Evolutionary conservation across 371 early-diverging fungal genomes (phyloP).

Genomic region (Mucor saturninus): DNA sequence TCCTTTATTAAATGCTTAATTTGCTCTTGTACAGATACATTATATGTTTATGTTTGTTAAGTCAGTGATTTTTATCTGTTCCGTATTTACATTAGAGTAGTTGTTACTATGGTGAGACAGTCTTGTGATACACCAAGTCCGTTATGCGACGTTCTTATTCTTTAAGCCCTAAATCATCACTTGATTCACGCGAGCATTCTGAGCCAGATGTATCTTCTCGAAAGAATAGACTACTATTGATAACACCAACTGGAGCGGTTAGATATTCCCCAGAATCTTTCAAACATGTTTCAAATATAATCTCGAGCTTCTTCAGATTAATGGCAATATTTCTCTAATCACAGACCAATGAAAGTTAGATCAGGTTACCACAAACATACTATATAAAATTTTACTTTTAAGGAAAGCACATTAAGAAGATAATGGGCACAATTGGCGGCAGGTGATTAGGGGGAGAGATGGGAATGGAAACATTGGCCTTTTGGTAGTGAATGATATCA

Average conservation of each 20-base stretch:
- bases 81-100: no score
- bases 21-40: no score
- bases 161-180: conserved; percentile 20
- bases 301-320: conserved; percentile 17
- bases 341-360: conserved; percentile 20
- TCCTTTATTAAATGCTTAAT: no score
- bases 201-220: conserved; percentile 24
- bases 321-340: conserved; percentile 21
- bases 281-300: conserved; percentile 20
- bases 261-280: conserved; percentile 27
- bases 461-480: conserved; percentile 18
- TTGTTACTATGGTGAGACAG: no score
- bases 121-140: conserved; percentile 5
- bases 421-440: conserved; percentile 18
- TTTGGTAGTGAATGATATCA: conserved; percentile 20
- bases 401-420: conserved; percentile 20
- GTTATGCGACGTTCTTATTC: conserved; percentile 24
- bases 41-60: no score
- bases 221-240: conserved; percentile 19
- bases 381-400: conserved; percentile 22
- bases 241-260: conserved; percentile 19
- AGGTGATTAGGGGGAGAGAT: conserved; percentile 14
- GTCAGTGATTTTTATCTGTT: no score
- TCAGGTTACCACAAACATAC: conserved; percentile 19
- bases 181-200: conserved; percentile 23